Percentiles rank a stretch among this genome's conserved stretches.
Conservation (phyloP, 495 filamentous ascomycete species). For the Lophiostoma macrostomum region DNA sequence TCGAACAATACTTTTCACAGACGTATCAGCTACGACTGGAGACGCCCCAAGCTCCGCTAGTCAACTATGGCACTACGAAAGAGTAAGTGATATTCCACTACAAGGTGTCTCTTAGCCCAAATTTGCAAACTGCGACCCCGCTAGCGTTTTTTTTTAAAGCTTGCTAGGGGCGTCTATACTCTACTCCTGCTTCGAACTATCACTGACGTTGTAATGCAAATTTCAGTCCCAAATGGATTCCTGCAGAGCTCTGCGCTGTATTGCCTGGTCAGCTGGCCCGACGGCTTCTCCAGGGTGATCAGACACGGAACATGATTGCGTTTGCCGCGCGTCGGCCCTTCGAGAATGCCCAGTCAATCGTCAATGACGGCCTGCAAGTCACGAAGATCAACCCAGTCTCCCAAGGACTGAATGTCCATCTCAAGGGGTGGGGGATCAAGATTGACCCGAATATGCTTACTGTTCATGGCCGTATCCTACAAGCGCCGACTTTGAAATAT, state of each 20-base stretch:
- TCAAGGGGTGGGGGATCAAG: constrained; percentile 53
- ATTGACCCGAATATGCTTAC: constrained; percentile 57
- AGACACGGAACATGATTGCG: constrained; percentile 61
- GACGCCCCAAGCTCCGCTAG: constrained; percentile 52
- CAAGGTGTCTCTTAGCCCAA: too few species aligned
- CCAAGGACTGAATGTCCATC: constrained; percentile 4
- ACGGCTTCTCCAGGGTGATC: constrained; percentile 52
- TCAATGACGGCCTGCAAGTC: constrained; percentile 50
- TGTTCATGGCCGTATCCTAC: constrained; percentile 61
- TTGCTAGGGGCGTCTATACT: too few species aligned
- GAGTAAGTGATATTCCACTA: too few species aligned
- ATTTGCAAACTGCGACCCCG: too few species aligned
- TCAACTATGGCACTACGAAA: constrained; percentile 62
- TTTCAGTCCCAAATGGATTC: constrained; percentile 59
- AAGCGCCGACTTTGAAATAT: constrained; percentile 55
- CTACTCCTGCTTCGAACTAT: too few species aligned
- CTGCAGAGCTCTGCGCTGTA: constrained; percentile 63
- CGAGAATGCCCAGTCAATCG: constrained; percentile 65
- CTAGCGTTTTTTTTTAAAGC: too few species aligned
- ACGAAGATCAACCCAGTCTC: constrained; percentile 42
- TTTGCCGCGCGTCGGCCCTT: constrained; percentile 67
- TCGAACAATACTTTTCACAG: constrained; percentile 36
- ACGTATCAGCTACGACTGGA: constrained; percentile 38
- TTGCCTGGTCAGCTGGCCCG: constrained; percentile 63
- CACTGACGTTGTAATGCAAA: too few species aligned